phyloP scores from a whole-genome alignment of 2,329 filamentous ascomycete genomes.

The Capronia epimyces region DNA sequence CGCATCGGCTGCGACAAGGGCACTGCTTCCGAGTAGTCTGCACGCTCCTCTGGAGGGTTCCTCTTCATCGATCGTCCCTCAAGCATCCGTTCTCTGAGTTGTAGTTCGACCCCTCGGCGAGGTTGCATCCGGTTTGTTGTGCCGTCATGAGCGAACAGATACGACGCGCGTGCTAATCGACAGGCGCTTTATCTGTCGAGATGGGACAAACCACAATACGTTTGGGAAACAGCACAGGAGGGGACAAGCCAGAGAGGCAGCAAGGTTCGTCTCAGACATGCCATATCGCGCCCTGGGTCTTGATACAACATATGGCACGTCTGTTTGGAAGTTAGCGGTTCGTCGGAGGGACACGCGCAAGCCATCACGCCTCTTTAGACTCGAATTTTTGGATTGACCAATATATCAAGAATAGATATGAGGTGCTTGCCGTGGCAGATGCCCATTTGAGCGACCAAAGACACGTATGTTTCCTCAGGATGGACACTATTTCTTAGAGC shows the following conservation, averaged over 20 bases:
- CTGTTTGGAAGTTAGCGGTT: background rate
- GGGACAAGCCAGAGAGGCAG: background rate
- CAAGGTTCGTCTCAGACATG: background rate
- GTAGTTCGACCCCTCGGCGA: too few species aligned
- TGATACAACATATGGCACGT: background rate
- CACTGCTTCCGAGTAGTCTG: conserved; percentile 14
- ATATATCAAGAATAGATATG: background rate
- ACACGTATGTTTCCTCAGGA: background rate
- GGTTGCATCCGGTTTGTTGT: too few species aligned
- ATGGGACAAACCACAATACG: too few species aligned
- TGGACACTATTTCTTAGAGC: background rate
- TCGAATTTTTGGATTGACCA: background rate
- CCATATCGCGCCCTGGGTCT: background rate
- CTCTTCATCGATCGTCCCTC: too few species aligned
- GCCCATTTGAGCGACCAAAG: background rate
- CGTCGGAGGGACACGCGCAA: background rate
- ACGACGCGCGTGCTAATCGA: too few species aligned
- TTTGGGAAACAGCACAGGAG: too few species aligned
- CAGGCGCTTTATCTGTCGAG: too few species aligned
- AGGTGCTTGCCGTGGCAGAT: background rate
- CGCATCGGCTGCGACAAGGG: conserved; percentile 34
- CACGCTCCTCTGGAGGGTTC: background rate
- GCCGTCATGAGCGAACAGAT: too few species aligned
- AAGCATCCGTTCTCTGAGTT: too few species aligned
- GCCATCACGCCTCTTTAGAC: background rate